phyloP scores from a whole-genome alignment of 2,329 filamentous ascomycete genomes.

The Fusarium domesticum region DNA sequence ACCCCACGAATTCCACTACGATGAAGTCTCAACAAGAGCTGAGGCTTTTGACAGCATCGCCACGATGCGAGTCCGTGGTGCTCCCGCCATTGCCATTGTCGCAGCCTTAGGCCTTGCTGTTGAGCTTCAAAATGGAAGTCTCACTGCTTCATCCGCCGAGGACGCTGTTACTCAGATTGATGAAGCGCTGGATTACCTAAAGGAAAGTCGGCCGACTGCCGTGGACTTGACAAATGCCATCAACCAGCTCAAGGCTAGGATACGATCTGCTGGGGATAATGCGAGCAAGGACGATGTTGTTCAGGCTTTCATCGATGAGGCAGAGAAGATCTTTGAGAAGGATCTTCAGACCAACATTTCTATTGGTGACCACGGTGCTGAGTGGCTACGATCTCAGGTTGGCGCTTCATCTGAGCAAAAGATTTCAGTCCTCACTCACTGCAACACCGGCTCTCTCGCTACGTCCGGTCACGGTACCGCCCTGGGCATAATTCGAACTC shows the following conservation, averaged over 20 bases:
- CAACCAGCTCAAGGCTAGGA: conserved; percentile 66
- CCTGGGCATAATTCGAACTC: conserved; percentile 84
- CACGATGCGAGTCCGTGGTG: conserved; percentile 73
- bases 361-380: conserved; percentile 79
- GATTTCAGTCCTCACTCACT: conserved; percentile 90
- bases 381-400: conserved; percentile 70
- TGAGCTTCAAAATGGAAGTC: conserved; percentile 62
- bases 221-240: conserved; percentile 94
- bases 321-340: conserved; percentile 81
- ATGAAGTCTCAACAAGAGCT: conserved; percentile 64
- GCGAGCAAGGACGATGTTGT: conserved; percentile 53
- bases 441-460: conserved; percentile 94
- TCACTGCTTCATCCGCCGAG: conserved; percentile 42
- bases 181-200: conserved; percentile 77
- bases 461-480: conserved; percentile 98
- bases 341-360: conserved; percentile 84
- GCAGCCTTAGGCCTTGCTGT: conserved; percentile 85
- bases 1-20: conserved; percentile 77
- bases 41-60: conserved; percentile 82
- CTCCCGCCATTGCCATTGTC: conserved; percentile 97
- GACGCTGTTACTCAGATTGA: conserved; percentile 71
- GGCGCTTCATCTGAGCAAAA: conserved; percentile 44
- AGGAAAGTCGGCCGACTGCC: conserved; percentile 86
- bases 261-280: conserved; percentile 48
- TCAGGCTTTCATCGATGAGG: conserved; percentile 69